Conservation (phyloP, 2,329 filamentous ascomycete genomes). For the Thielaviopsis punctulata region DNA sequence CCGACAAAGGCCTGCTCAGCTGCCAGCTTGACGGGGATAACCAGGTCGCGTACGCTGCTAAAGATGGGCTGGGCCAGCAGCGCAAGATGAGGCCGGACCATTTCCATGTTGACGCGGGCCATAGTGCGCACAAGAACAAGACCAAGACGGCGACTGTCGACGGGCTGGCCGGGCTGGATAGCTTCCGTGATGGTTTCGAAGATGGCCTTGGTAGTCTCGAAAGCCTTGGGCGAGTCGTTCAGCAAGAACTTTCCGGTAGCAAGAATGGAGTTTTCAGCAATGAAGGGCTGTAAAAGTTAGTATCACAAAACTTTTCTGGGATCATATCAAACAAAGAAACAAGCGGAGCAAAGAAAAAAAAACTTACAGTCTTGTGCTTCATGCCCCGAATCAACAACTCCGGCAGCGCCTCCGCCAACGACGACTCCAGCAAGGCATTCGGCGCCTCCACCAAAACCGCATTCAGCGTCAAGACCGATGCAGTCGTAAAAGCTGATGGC, state of each 20-base stretch:
- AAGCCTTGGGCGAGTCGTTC: constrained; percentile 46
- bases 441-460: constrained; percentile 72
- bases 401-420: constrained; percentile 55
- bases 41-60: constrained; percentile 69
- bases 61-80: constrained; percentile 75
- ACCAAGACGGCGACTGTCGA: constrained; percentile 69
- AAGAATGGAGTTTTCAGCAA: constrained; percentile 75
- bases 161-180: constrained; percentile 60
- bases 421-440: constrained; percentile 44
- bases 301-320: neutral
- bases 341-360: neutral
- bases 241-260: constrained; percentile 85
- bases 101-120: constrained; percentile 59
- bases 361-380: constrained; percentile 52
- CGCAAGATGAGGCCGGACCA: constrained; percentile 65
- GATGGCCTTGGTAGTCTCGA: constrained; percentile 61
- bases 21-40: constrained; percentile 89
- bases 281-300: constrained; percentile 42
- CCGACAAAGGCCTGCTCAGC: constrained; percentile 89
- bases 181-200: constrained; percentile 61
- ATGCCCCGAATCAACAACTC: constrained; percentile 69
- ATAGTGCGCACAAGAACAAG: constrained; percentile 80
- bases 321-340: neutral
- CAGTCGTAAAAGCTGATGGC: constrained; percentile 53
- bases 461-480: constrained; percentile 76